Evolutionary conservation across 2,329 filamentous ascomycete genomes (phyloP).

Genomic region (Ceratocystis harringtonii): DNA sequence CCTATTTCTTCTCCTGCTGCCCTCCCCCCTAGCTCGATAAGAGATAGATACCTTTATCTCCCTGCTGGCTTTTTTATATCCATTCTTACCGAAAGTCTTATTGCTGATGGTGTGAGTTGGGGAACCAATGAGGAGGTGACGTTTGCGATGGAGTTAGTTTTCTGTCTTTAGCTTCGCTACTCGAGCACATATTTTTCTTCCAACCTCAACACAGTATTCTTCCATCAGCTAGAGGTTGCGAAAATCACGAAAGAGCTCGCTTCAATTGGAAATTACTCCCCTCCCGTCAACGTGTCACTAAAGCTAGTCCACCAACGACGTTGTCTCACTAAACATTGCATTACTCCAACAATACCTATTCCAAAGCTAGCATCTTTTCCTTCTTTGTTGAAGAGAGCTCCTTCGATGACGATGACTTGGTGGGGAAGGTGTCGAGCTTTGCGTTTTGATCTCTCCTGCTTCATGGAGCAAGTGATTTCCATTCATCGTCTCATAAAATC

Average conservation of each 20-base stretch:
- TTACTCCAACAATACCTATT: not conserved
- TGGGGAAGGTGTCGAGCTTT: not conserved
- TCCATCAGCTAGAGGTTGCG: not conserved
- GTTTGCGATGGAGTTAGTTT: not conserved
- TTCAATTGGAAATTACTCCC: not conserved
- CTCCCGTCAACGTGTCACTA: not conserved
- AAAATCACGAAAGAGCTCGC: not conserved
- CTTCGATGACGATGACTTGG: not conserved
- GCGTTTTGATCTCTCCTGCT: not conserved
- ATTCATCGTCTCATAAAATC: not conserved
- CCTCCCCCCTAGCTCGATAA: not conserved
- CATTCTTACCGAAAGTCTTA: not conserved
- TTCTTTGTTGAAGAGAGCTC: not conserved
- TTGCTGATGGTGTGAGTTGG: not conserved
- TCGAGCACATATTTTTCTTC: not conserved
- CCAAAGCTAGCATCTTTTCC: not conserved
- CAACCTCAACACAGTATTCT: not conserved
- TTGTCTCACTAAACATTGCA: not conserved
- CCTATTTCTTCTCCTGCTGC: not conserved
- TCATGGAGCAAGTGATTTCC: conserved; percentile 6
- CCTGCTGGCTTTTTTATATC: not conserved
- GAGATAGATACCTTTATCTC: not conserved
- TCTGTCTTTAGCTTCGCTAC: not conserved
- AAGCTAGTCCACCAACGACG: not conserved
- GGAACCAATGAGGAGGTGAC: not conserved